Base-by-base conservation (phyloP, 2,329 filamentous ascomycete species). In the Apiospora aurea region DNA sequence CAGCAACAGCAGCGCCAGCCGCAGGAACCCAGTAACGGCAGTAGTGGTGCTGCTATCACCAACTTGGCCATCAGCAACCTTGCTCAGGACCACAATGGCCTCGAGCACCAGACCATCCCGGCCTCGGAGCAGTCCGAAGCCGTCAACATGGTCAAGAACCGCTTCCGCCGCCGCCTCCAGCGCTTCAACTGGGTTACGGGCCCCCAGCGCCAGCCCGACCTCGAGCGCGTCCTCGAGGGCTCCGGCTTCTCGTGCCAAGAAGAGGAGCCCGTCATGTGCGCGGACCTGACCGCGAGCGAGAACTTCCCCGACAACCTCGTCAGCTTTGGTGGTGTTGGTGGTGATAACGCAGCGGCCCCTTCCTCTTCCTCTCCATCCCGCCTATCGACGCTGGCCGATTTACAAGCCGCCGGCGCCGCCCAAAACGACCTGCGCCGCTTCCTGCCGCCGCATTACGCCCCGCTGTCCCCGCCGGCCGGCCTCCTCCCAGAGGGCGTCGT, bases 381-480 rank as follows among this genome's bases (percentile, higher is more conserved):
- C 16, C 6, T 21, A 21, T 18, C 18, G 10, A 18, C 53, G 11
- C 3, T n/a, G 7, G 8, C 18, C 34, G 34, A 61, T 4, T 18
- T 64, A 16, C 18, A 26, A 3, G 18, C 57, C 11, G n/a, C n/a
- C n/a, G n/a, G n/a, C n/a, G n/a, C n/a, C n/a, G 18, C 21, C 8
- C 29, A 24, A 34, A 4, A 18, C 14, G 18, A 21, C 51, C 13
- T 51, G n/a, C 49, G n/a, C 26, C 51, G 51, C 16, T 14, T 90
- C 34, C 13, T 18, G 53, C 57, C 29, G 46, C 16, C 38, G 14
- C 34, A 49, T 2, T 18, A 21, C 46, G 21, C 46, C 46, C 13
- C 49, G 64, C 21, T 14, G 51, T 13, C 51, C 2, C 57, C 13
- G 57, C 57, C 41, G 7, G 21, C 18, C 1, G 34, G 57, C 21